Conservation (phyloP, 768 basidiomycete species). For the Macrocybe gigantea region DNA sequence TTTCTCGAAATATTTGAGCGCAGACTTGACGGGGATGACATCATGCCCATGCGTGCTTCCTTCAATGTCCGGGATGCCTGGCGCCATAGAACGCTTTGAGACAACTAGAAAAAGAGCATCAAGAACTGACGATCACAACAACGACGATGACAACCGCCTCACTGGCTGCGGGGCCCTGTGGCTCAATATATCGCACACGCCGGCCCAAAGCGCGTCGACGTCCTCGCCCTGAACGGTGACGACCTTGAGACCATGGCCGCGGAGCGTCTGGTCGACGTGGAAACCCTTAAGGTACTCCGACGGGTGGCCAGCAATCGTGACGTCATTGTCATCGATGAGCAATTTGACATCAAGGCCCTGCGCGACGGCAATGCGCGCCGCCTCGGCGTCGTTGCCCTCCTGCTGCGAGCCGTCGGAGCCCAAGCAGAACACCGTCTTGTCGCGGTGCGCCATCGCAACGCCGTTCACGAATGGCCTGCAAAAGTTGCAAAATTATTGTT, state of each 20-base stretch:
- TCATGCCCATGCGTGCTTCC: conserved; percentile 81
- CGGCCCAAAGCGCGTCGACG: conserved; percentile 71
- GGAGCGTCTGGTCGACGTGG: conserved; percentile 62
- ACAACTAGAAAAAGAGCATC: conserved; percentile 40
- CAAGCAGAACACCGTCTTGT: conserved; percentile 74
- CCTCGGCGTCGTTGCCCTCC: conserved; percentile 89
- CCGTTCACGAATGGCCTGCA: conserved; percentile 75
- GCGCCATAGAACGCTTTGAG: conserved; percentile 63
- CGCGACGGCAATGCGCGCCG: conserved; percentile 82
- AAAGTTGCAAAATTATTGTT: not conserved
- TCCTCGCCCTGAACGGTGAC: conserved; percentile 72
- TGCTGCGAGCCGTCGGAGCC: conserved; percentile 91
- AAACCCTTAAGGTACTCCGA: conserved; percentile 82
- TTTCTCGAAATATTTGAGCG: conserved; percentile 63
- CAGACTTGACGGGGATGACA: conserved; percentile 77
- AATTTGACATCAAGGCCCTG: conserved; percentile 80
- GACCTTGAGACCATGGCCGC: conserved; percentile 80
- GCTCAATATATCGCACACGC: conserved; percentile 45
- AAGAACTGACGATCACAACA: not conserved
- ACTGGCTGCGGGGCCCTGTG: conserved; percentile 77
- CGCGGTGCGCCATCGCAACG: conserved; percentile 71
- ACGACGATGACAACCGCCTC: conserved; percentile 11
- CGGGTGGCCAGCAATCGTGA: conserved; percentile 89
- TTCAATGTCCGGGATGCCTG: conserved; percentile 68
- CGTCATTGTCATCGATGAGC: conserved; percentile 86